A percentile compares a stretch with the other conserved stretches of the same genome.
Conservation (phyloP, 768 basidiomycete genomes). For the Megacollybia marginata region DNA sequence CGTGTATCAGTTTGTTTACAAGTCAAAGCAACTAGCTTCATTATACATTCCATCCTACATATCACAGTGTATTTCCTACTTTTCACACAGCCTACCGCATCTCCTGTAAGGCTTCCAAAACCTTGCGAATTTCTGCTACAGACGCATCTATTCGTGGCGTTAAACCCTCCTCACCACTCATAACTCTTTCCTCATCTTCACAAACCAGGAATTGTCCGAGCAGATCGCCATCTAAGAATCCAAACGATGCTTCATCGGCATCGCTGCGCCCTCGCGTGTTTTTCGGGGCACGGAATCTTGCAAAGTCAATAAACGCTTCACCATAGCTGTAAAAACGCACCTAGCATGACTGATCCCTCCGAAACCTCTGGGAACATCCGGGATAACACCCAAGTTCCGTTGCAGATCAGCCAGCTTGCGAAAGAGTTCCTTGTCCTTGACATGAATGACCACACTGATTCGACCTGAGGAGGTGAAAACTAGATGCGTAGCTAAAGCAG, state of each 20-base stretch:
- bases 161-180: not conserved
- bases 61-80: not conserved
- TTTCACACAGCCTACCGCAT: conserved; percentile 35
- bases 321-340: conserved; percentile 26
- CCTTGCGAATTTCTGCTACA: conserved; percentile 22
- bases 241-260: conserved; percentile 46
- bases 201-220: conserved; percentile 54
- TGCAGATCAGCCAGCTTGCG: conserved; percentile 63
- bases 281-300: conserved; percentile 67
- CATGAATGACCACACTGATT: conserved; percentile 65
- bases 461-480: conserved; percentile 77
- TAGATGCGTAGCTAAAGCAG: conserved; percentile 50
- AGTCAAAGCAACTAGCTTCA: not conserved
- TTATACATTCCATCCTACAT: not conserved
- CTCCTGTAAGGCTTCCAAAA: conserved; percentile 44
- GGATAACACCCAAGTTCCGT: conserved; percentile 54
- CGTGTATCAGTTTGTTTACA: too few relatives aligned
- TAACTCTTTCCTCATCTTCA: not conserved
- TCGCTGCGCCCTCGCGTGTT: conserved; percentile 50
- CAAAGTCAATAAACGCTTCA: conserved; percentile 1
- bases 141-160: conserved; percentile 1
- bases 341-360: conserved; percentile 55
- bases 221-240: conserved; percentile 88
- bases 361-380: conserved; percentile 30
- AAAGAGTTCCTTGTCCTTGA: conserved; percentile 42